Percentiles rank a stretch among this genome's conserved stretches.
Conservation (phyloP, 2,329 filamentous ascomycete genomes). For the Penicillium palitans region DNA sequence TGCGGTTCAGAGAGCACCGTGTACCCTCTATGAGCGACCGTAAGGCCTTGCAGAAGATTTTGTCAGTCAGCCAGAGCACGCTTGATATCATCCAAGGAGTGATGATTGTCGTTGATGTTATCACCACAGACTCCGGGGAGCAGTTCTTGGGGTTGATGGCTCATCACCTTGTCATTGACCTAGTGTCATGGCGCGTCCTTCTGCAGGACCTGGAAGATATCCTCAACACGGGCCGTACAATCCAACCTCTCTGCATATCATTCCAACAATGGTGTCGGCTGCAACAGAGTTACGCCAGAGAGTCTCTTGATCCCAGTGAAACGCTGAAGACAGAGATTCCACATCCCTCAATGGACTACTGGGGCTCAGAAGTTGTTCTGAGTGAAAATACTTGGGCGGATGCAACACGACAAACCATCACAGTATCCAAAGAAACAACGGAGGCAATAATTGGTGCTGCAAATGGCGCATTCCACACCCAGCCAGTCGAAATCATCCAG, state of each 20-base stretch:
- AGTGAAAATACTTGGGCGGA: not conserved
- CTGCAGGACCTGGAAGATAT: conserved; percentile 17
- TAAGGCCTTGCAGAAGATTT: not conserved
- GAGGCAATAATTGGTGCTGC: conserved; percentile 9
- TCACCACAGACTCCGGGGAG: not conserved
- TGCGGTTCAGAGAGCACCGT: not conserved
- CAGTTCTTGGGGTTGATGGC: conserved; percentile 23
- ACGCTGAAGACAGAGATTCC: conserved; percentile 6
- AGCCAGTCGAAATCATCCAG: conserved; percentile 29
- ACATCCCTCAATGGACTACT: conserved; percentile 6
- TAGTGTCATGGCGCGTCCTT: conserved; percentile 20
- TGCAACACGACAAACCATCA: not conserved
- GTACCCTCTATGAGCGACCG: not conserved
- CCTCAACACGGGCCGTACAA: not conserved
- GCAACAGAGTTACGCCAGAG: not conserved
- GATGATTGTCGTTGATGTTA: not conserved
- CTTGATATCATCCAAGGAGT: not conserved
- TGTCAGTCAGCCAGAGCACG: not conserved
- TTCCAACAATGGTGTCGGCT: conserved; percentile 23
- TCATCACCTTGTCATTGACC: conserved; percentile 19
- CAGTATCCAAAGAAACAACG: not conserved
- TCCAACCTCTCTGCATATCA: conserved; percentile 5
- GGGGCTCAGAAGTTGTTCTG: not conserved
- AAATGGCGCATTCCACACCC: conserved; percentile 14
- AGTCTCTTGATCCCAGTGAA: not conserved